Evolutionary conservation across 441 rosid species (phyloP).

Genomic region (Croton laevigatus): DNA sequence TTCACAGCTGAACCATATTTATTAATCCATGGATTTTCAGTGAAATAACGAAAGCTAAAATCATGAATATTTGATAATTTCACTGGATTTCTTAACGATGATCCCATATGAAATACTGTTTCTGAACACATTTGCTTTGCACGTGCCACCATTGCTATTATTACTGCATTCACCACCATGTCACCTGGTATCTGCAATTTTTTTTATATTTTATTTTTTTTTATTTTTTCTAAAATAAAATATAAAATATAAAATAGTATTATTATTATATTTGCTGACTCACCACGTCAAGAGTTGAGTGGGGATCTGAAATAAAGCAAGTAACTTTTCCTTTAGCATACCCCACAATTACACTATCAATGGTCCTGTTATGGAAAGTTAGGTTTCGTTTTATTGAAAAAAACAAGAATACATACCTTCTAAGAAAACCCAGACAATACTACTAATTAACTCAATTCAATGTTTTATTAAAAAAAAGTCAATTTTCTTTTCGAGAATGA

Average conservation of each 20-base stretch:
- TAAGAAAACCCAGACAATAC: too few relatives aligned
- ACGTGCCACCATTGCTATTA: conserved; percentile 59
- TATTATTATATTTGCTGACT: conserved; percentile 19
- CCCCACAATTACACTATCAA: conserved; percentile 68
- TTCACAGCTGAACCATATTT: conserved; percentile 49
- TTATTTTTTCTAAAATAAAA: too few relatives aligned
- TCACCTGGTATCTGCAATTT: conserved; percentile 70
- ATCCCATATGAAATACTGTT: conserved; percentile 69
- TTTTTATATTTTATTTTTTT: too few relatives aligned
- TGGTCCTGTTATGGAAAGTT: conserved; percentile 50
- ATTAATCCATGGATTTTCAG: conserved; percentile 65
- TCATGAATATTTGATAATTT: conserved; percentile 51
- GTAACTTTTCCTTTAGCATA: conserved; percentile 68
- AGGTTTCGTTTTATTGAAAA: too few relatives aligned
- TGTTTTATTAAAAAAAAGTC: too few relatives aligned
- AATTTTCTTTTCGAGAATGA: too few relatives aligned
- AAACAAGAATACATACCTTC: too few relatives aligned
- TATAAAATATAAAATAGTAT: too few relatives aligned
- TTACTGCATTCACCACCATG: conserved; percentile 82
- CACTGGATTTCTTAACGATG: conserved; percentile 60
- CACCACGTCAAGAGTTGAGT: conserved; percentile 55
- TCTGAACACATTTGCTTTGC: conserved; percentile 28
- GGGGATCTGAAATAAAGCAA: conserved; percentile 51
- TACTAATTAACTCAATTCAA: too few relatives aligned
- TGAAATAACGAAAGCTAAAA: conserved; percentile 46